phyloP scores from a whole-genome alignment of 495 filamentous ascomycete species.

The Cryomyces minteri region DNA sequence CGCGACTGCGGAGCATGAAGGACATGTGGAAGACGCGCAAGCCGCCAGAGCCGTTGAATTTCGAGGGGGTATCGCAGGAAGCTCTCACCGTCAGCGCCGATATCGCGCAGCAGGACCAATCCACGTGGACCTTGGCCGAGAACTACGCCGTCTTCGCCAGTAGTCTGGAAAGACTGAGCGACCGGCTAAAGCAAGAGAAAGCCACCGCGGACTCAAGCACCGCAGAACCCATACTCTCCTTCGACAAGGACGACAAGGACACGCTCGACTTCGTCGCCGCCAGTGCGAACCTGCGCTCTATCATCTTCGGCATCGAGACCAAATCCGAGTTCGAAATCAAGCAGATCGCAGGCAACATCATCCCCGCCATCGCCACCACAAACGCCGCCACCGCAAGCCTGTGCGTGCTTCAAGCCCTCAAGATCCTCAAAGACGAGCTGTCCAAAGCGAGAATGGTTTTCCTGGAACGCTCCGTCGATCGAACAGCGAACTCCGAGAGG shows the following conservation, averaged over 20 bases:
- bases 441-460: conserved; percentile 44
- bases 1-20: conserved; percentile 69
- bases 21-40: conserved; percentile 89
- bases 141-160: conserved; percentile 76
- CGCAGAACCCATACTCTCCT: conserved; percentile 46
- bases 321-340: conserved; percentile 95
- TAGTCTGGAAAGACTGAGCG: conserved; percentile 57
- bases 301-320: conserved; percentile 66
- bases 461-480: conserved; percentile 49
- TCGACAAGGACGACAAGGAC: conserved; percentile 96
- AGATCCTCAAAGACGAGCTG: conserved; percentile 63
- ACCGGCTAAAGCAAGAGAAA: conserved; percentile 44
- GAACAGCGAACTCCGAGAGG: conserved; percentile 55
- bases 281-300: conserved; percentile 71
- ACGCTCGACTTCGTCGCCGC: conserved; percentile 90
- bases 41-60: conserved; percentile 55
- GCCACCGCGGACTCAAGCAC: too few relatives aligned
- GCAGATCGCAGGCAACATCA: conserved; percentile 98
- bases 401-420: conserved; percentile 86
- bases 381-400: conserved; percentile 92
- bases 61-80: conserved; percentile 30
- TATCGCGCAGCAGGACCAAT: conserved; percentile 49
- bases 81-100: conserved; percentile 29
- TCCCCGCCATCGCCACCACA: conserved; percentile 93
- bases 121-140: conserved; percentile 62